Evolutionary conservation across 2,329 filamentous ascomycete species (phyloP), one percentile per base, ranked within the genome.

Genomic region (Fusarium luffae): DNA sequence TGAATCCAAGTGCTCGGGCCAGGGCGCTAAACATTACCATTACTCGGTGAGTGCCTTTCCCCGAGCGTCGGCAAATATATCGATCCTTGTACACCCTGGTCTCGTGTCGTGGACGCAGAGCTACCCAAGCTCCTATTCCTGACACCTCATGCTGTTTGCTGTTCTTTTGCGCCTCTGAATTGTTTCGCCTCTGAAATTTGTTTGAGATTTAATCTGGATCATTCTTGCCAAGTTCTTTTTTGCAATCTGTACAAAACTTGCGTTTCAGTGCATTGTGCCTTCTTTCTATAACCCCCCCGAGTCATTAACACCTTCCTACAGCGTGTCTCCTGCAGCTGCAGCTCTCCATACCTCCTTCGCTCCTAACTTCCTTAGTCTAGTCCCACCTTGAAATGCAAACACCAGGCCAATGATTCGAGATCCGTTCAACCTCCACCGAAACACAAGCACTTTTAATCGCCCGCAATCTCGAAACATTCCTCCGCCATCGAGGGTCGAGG

Each of bases 401-500:
- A 68, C 67, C 74, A 69, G 68, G 63, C 68, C 69, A 74, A 82
- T 81, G 79, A 80, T 82, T 73, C 79, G 79, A 73, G 82, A 84
- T 70, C 82, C 83, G 32, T 85, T 85, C 78, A 78, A 81, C 70
- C 76, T 82, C 67, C 79, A 80, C 69, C 76, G 75, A 64, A 73
- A 42, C 63, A 79, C 77, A 67, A 83, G 82, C 73, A 82, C 85
- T 71, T 82, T 88, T 67, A 83, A 82, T 78, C 78, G 79, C 27
- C 83, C 84, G 54, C 83, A 84, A 60, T 81, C 82, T 50, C 82
- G 80, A 66, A 80, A 82, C 68, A 82, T 79, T 59, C 77, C 78
- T 56, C 81, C 82, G 72, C 84, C 85, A 68, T 81, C 83, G 68
- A 84, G 85, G 78, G 84, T 81, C 67, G 80, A 83, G 73, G 77